Base-by-base conservation (phyloP, 306 rosid species). In the Fagus crenata region DNA sequence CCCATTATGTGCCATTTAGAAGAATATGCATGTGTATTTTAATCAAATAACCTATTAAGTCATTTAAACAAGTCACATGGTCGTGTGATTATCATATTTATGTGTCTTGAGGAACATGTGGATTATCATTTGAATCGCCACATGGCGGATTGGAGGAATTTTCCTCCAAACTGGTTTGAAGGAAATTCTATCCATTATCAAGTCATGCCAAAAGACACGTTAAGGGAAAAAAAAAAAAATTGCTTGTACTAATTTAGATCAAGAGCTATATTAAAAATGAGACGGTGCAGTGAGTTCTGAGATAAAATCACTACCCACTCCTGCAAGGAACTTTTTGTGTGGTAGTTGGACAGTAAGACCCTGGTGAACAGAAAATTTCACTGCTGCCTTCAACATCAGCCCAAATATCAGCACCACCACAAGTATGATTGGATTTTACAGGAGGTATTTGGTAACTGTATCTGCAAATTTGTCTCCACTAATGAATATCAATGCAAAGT, bases 381-480 rank as follows among this genome's bases (percentile, higher is more conserved):
- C 87, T 86, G 77, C 86, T 92, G 81, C 80, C 81, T 51, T 58
- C 76, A 53, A 85, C 85, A 36, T 84, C 89, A 43, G 86, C 71
- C 97, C 97, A 92, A 67, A 87, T 75, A 82, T 92, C 96, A 78
- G 93, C 97, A 74, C 93, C 84, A 7, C 97, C 97, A 84, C 97
- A 90, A 15, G 83, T 67, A 85, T 92, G 97, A 75, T 90, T 81
- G 74, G 80, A 59, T 22, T 79, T 71, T 79, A 96, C 96, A 11
- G 88, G 80, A 53, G 97, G 97, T 69, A 84, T 75, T 67, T 86
- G 93, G 84, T 92, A 92, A 69, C 86, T 85, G 80, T 92, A 92
- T 84, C 96, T 92, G 87, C 86, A 87, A 80, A 78, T 39, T 73
- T 42, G 40, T 65, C 61, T 69, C 75, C 43, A 79, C 41, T 49